Conservation (phyloP, 2,329 filamentous ascomycete species). For the Alternaria sp. region DNA sequence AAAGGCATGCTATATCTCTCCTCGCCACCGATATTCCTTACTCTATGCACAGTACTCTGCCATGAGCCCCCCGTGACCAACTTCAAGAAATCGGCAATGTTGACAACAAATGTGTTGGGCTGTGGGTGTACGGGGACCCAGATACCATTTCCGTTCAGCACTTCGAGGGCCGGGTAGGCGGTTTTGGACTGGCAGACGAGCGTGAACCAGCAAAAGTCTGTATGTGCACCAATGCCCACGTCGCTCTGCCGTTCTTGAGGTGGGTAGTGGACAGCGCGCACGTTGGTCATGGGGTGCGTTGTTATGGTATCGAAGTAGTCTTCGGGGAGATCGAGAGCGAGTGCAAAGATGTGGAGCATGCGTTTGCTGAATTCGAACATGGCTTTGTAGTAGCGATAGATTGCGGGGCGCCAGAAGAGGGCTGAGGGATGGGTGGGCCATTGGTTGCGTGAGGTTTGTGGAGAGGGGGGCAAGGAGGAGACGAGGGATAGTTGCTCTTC, state of each 20-base stretch:
- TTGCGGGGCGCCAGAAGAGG: constrained; percentile 41
- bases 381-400: constrained; percentile 44
- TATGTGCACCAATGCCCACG: constrained; percentile 54
- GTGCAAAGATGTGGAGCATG: constrained; percentile 49
- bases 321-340: constrained; percentile 54
- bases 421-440: constrained; percentile 42
- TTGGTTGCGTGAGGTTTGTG: constrained; percentile 38
- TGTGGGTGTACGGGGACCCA: constrained; percentile 53
- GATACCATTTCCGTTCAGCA: constrained; percentile 53
- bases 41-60: constrained; percentile 53
- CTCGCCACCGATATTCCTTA: constrained; percentile 51
- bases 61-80: constrained; percentile 53
- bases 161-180: constrained; percentile 47
- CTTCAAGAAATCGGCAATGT: constrained; percentile 54
- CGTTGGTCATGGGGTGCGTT: constrained; percentile 54
- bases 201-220: constrained; percentile 56
- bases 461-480: constrained; percentile 22
- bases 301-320: constrained; percentile 51
- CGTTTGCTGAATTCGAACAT: constrained; percentile 42
- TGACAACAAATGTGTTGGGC: constrained; percentile 52
- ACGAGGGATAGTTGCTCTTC: constrained; percentile 40
- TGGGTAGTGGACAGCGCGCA: constrained; percentile 55
- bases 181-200: constrained; percentile 48
- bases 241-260: constrained; percentile 42
- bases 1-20: constrained; percentile 55